Base-by-base conservation (phyloP, 495 filamentous ascomycete genomes). In the Astrocystis sublimbata region DNA sequence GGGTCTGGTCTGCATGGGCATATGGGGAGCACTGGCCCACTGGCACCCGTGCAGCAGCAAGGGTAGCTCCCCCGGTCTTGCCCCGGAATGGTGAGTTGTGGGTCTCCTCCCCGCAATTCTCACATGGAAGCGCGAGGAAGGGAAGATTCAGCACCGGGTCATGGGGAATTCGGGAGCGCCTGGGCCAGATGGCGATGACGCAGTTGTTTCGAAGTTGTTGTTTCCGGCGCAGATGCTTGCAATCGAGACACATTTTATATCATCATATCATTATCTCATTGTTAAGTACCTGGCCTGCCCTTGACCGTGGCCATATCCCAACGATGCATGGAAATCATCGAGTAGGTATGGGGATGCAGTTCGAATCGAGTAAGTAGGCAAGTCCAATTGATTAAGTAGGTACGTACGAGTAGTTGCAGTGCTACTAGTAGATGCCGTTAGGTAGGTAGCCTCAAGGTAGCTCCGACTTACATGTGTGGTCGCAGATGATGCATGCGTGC, bases 111-210 rank as follows among this genome's bases (percentile, higher is more conserved):
- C 56, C 38, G 38, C 40, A 59, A 46, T 43, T 26, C 24, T 17
- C 56, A 19, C 19, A 9, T 40, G 21, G 40, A 40, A 28, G 38
- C 40, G 35, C 2, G 5, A 28, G 7, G 6, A 17, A 35, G 49
- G 33, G 6, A 6, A 36, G 46, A 9, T 4, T 19, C n/a, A 10
- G 19, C 7, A 15, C 28, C 26, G 40, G 26, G 21, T 46, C 26
- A 41, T 41, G 55, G 56, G 56, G 17, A 59, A n/a, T n/a, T n/a
- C n/a, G n/a, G n/a, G n/a, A n/a, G n/a, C n/a, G 3, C 9, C 17
- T 36, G 41, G 55, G 12, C 24, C 9, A 33, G 24, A 19, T 42
- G 40, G 15, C 54, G 28, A 59, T 59, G 56, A 59, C 56, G 56
- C 56, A 50, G 17, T 43, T 33, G 2, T n/a, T n/a, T n/a, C n/a